Evolutionary conservation across 768 basidiomycete genomes (phyloP).

Genomic region (Lactifluus pinguis): DNA sequence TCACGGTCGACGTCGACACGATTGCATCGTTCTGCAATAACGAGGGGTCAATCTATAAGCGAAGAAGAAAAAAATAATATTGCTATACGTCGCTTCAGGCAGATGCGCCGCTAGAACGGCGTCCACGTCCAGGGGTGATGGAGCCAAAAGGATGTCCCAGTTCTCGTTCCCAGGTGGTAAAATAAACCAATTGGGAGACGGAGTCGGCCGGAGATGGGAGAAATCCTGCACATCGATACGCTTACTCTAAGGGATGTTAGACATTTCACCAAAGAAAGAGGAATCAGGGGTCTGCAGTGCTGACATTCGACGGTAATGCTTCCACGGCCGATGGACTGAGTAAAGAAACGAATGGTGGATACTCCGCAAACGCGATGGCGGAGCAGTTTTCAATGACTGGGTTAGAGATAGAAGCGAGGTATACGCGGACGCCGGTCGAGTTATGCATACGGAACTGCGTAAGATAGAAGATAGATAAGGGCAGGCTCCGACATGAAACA

Average conservation of each 20-base stretch:
- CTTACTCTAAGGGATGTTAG: slow-evolving; percentile 27
- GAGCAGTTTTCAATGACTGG: slow-evolving; percentile 77
- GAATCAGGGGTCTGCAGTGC: background rate
- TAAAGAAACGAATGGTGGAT: slow-evolving; percentile 36
- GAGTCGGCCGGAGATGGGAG: slow-evolving; percentile 66
- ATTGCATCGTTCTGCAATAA: background rate
- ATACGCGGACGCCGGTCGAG: slow-evolving; percentile 54
- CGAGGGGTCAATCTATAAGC: background rate
- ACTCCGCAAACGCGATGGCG: slow-evolving; percentile 51
- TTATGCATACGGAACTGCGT: slow-evolving; percentile 81
- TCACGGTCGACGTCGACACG: background rate
- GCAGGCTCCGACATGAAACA: background rate
- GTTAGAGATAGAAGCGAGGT: slow-evolving; percentile 56
- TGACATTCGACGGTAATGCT: background rate
- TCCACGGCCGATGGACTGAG: background rate
- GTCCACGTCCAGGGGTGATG: background rate
- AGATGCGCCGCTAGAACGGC: slow-evolving; percentile 3
- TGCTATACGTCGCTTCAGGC: background rate
- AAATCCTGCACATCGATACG: slow-evolving; percentile 68
- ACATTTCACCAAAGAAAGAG: background rate
- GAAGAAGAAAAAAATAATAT: background rate
- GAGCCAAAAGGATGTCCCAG: slow-evolving; percentile 8
- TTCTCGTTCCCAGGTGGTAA: background rate
- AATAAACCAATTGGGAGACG: slow-evolving; percentile 61
- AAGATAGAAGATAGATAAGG: background rate